These are phyloP conservation scores for Hyphopichia fennica DNA, from an alignment of 1,139 yeast genomes.

Conservation along the genomic window DNA sequence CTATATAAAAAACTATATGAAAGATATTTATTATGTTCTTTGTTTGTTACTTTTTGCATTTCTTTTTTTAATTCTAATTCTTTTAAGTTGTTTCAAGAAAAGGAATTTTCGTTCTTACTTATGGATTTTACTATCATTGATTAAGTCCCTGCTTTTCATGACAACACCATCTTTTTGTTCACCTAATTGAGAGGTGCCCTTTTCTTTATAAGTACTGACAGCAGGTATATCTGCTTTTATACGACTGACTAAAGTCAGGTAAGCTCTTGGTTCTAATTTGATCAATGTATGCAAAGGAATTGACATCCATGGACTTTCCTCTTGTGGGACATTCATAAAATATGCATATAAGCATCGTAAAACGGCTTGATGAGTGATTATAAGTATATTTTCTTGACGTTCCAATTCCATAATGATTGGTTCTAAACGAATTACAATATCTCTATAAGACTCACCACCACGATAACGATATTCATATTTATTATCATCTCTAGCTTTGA, in stretches of 20 bases:
- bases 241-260: slow-evolving; percentile 81
- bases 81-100: not conserved
- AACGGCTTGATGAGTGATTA: slow-evolving; percentile 97
- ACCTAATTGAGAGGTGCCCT: slow-evolving; percentile 82
- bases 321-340: slow-evolving; percentile 98
- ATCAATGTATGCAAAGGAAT: slow-evolving; percentile 95
- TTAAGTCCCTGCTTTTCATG: slow-evolving; percentile 43
- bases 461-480: slow-evolving; percentile 94
- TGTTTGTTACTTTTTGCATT: not conserved
- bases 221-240: slow-evolving; percentile 97
- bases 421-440: slow-evolving; percentile 89
- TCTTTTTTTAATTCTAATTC: not conserved
- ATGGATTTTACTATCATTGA: slow-evolving; percentile 26
- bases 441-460: slow-evolving; percentile 96
- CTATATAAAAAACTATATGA: not conserved
- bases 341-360: slow-evolving; percentile 94
- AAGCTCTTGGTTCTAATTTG: slow-evolving; percentile 91
- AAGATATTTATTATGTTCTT: not conserved
- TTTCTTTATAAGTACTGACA: slow-evolving; percentile 92
- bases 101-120: too few relatives aligned
- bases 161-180: slow-evolving; percentile 38
- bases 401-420: slow-evolving; percentile 98
- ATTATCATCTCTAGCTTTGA: slow-evolving; percentile 92
- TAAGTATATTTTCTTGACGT: slow-evolving; percentile 91
- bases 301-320: slow-evolving; percentile 98